Conservation (phyloP, 305 asterid species). For the Fraxinus baroniana region DNA sequence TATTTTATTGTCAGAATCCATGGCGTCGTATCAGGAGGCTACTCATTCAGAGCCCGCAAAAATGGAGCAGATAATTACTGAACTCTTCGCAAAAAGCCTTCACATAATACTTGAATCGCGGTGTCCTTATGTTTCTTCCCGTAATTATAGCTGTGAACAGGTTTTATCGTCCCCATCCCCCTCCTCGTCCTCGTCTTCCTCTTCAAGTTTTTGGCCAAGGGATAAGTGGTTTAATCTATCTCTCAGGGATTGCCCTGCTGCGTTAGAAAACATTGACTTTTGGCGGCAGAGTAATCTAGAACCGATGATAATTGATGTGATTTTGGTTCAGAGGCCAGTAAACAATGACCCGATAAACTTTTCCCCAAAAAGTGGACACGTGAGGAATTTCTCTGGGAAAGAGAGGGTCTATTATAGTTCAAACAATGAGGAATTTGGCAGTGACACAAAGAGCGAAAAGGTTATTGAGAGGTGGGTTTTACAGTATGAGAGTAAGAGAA, state of each 20-base stretch:
- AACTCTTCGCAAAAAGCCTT: slow-evolving; percentile 80
- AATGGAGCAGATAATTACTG: slow-evolving; percentile 82
- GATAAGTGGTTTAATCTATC: slow-evolving; percentile 89
- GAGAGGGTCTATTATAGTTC: slow-evolving; percentile 46
- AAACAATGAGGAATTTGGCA: slow-evolving; percentile 52
- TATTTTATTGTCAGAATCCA: slow-evolving; percentile 25
- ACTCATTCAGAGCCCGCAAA: slow-evolving; percentile 72
- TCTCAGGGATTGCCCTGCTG: slow-evolving; percentile 79
- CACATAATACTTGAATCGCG: slow-evolving; percentile 87
- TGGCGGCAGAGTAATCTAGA: slow-evolving; percentile 81
- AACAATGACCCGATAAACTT: slow-evolving; percentile 54
- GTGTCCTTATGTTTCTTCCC: slow-evolving; percentile 77
- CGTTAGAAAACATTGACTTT: slow-evolving; percentile 80
- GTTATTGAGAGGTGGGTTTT: slow-evolving; percentile 86
- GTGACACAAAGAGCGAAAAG: slow-evolving; percentile 49
- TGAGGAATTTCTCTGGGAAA: slow-evolving; percentile 35
- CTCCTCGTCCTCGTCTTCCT: slow-evolving; percentile 54
- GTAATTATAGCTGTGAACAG: slow-evolving; percentile 78
- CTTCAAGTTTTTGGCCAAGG: slow-evolving; percentile 69
- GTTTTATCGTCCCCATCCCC: slow-evolving; percentile 71
- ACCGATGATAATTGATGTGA: slow-evolving; percentile 79
- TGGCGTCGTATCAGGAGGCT: slow-evolving; percentile 66
- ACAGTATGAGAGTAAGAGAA: slow-evolving; percentile 71
- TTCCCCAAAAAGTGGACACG: slow-evolving; percentile 42
- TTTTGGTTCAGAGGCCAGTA: slow-evolving; percentile 51